A percentile compares a stretch with the other conserved stretches of the same genome.
These are phyloP conservation scores for Leishmania arabica DNA, from an alignment of 208 protist genomes.

Conservation along the genomic window DNA sequence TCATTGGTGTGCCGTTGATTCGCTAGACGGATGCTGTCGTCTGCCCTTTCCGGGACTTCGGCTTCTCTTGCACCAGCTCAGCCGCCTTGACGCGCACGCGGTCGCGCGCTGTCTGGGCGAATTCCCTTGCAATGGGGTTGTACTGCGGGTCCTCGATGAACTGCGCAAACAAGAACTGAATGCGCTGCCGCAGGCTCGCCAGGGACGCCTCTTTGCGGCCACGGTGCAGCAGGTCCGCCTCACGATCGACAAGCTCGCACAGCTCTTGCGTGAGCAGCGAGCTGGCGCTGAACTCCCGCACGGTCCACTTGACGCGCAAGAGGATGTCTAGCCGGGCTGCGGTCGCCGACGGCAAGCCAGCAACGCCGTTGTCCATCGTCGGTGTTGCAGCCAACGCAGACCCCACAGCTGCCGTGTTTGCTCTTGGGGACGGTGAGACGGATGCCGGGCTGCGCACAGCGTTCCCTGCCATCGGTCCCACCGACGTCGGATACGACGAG, in stretches of 20 bases:
- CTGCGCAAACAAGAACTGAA: constrained; percentile 92
- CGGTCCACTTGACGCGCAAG: constrained; percentile 97
- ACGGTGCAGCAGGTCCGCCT: constrained; percentile 95
- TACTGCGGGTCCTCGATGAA: constrained; percentile 96
- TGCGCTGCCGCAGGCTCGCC: constrained; percentile 82
- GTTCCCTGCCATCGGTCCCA: neutral
- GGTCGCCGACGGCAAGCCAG: constrained; percentile 16
- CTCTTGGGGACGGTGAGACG: neutral
- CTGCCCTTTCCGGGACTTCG: neutral
- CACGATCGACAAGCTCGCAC: constrained; percentile 96
- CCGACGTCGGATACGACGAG: neutral
- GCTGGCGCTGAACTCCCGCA: constrained; percentile 93
- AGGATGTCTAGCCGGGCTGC: constrained; percentile 94
- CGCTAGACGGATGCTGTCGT: neutral
- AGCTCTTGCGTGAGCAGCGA: constrained; percentile 86
- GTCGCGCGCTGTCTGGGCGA: constrained; percentile 59
- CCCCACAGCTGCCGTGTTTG: neutral
- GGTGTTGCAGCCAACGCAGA: neutral
- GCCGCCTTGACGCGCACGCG: constrained; percentile 32
- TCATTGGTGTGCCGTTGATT: neutral
- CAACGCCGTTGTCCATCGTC: neutral
- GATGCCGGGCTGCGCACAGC: neutral
- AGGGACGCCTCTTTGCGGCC: constrained; percentile 77
- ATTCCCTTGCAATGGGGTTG: constrained; percentile 92
- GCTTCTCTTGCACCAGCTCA: constrained; percentile 10